phyloP scores from a whole-genome alignment of 2,329 filamentous ascomycete species.

The Diaporthe humulicola region DNA sequence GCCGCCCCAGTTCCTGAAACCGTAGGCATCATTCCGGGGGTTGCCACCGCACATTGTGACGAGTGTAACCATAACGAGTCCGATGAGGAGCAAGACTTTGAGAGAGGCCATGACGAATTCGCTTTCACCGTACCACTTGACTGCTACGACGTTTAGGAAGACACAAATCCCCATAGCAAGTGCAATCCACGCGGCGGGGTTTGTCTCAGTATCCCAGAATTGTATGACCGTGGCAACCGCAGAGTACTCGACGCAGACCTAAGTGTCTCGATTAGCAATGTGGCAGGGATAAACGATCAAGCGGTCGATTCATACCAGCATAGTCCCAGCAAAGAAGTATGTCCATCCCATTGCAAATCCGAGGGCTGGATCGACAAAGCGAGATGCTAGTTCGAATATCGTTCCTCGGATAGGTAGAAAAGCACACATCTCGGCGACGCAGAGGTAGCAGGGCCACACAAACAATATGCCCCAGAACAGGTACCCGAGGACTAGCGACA shows the following conservation, averaged over 20 bases:
- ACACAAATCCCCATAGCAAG: constrained; percentile 39
- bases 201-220: constrained; percentile 42
- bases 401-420: constrained; percentile 67
- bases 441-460: constrained; percentile 59
- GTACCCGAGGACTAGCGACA: constrained; percentile 60
- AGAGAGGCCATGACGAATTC: constrained; percentile 37
- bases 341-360: constrained; percentile 65
- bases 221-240: constrained; percentile 43
- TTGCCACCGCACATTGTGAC: constrained; percentile 34
- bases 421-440: constrained; percentile 69
- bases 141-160: constrained; percentile 40
- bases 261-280: not conserved
- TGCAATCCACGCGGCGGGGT: constrained; percentile 43
- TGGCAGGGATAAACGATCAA: not conserved
- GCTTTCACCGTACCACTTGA: constrained; percentile 35
- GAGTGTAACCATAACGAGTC: constrained; percentile 33
- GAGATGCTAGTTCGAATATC: constrained; percentile 65
- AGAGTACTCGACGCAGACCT: constrained; percentile 25
- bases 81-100: constrained; percentile 34
- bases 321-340: constrained; percentile 60
- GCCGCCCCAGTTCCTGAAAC: constrained; percentile 57
- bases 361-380: constrained; percentile 66
- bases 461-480: constrained; percentile 59
- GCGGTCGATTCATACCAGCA: constrained; percentile 54
- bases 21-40: constrained; percentile 45